Evolutionary conservation across 257 asterid genomes (phyloP).

Genomic region (Plectranthus barbatus): DNA sequence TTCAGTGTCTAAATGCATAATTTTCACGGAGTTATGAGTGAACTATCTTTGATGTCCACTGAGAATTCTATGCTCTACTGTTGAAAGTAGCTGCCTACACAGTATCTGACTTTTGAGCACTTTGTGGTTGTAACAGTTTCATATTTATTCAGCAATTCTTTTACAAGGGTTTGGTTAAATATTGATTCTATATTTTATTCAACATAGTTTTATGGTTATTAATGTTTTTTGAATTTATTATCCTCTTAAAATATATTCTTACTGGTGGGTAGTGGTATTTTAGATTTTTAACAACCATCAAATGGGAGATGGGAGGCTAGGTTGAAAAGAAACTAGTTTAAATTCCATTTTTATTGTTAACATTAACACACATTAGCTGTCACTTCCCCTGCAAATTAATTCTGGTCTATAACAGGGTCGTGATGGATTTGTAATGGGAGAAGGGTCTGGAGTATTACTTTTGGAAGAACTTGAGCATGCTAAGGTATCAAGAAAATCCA

Average conservation of each 20-base stretch:
- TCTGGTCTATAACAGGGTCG: conserved; percentile 54
- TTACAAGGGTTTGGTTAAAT: too few relatives aligned
- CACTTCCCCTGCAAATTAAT: not conserved
- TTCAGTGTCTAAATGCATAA: not conserved
- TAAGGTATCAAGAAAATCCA: conserved; percentile 36
- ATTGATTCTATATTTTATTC: too few relatives aligned
- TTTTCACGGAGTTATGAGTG: not conserved
- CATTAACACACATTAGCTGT: not conserved
- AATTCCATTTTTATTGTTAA: not conserved
- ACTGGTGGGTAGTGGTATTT: not conserved
- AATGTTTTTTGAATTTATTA: not conserved
- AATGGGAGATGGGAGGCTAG: not conserved
- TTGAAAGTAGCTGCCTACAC: not conserved
- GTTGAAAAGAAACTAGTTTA: not conserved
- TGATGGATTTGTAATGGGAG: conserved; percentile 98
- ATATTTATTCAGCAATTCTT: not conserved
- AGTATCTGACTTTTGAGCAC: not conserved
- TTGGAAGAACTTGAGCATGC: conserved; percentile 98
- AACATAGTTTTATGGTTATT: not conserved
- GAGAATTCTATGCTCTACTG: not conserved
- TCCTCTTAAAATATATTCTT: not conserved
- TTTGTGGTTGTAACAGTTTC: not conserved
- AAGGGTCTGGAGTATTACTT: conserved; percentile 92
- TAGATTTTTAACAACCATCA: conserved; percentile 5
- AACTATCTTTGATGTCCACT: not conserved